Base-by-base conservation (phyloP, 1,284 basidiomycete species). In the Sanguinoderma infundibulare region DNA sequence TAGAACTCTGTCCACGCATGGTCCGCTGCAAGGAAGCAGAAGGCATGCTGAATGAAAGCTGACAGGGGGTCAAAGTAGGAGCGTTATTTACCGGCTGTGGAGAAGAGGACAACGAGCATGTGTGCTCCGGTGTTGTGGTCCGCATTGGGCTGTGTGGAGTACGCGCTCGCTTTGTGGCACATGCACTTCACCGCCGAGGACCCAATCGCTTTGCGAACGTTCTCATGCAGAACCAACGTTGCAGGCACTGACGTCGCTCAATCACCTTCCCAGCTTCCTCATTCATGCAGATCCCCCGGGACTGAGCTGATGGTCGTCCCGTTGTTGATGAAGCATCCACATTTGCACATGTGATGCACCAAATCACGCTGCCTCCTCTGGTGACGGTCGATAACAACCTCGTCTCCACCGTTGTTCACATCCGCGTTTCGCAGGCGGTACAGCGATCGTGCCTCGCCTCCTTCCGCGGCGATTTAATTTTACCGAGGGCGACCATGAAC, bases 271-370 rank as follows among this genome's bases (percentile, higher is more conserved):
- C 30, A n/a, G 28, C 12, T 3, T 22, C 14, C 20, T 24, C 53
- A 24, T 55, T 46, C 38, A 26, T 42, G 26, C 35, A n/a, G 39
- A 38, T 32, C 51, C 36, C 15, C n/a, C 40, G 35, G 51, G 9
- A 22, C 26, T 26, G 51, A 47, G 30, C 17, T 38, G 36, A 39
- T 59, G 26, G 20, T 46, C 40, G 30, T n/a, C 20, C 47, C 32
- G 26, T 15, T n/a, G 40, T 30, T 9, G 30, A 51, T 32, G 50
- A 52, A 32, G 12, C 15, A 26, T 26, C 51, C 52, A 49, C 32
- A 35, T 59, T 52, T 14, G 22, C 14, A 36, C 53, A 59, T 59
- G 58, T 59, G 58, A 54, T 53, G 52, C 57, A 54, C 57, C 44
- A 54, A 36, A 44, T 20, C 30, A 35, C 22, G 30, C 44, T 55